phyloP scores from a whole-genome alignment of 495 filamentous ascomycete genomes.

The Astrothelium subdiscretum region DNA sequence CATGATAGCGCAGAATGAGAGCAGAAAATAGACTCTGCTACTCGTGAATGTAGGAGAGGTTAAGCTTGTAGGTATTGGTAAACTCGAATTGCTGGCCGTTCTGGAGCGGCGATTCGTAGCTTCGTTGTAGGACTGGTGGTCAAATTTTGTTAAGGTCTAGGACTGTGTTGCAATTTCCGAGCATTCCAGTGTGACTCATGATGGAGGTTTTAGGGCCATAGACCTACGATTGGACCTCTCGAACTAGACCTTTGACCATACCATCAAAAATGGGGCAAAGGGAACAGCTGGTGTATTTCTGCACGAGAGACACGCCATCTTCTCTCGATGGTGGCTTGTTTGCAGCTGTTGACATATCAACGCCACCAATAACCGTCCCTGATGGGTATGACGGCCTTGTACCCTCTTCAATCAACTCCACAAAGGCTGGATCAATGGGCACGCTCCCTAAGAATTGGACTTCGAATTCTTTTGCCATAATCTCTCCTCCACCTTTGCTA shows the following conservation, averaged over 20 bases:
- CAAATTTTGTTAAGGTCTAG: not conserved
- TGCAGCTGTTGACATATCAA: conserved; percentile 17
- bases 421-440: conserved; percentile 73
- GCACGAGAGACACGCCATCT: conserved; percentile 39
- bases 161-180: not conserved
- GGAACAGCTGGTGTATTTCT: conserved; percentile 70
- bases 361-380: conserved; percentile 19
- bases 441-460: conserved; percentile 78
- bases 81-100: no score
- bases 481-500: conserved; percentile 73
- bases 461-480: conserved; percentile 77
- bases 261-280: conserved; percentile 59
- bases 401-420: conserved; percentile 53
- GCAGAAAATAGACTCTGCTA: no score
- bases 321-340: conserved; percentile 9
- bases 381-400: conserved; percentile 33
- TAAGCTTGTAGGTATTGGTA: no score
- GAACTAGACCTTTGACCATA: conserved; percentile 46
- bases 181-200: not conserved
- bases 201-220: not conserved
- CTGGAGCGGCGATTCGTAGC: no score
- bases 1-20: no score
- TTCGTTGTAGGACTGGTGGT: no score
- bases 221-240: not conserved
- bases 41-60: no score